These are phyloP conservation scores for Buddleja alternifolia DNA, from an alignment of 257 asterid species.

Conservation along the genomic window DNA sequence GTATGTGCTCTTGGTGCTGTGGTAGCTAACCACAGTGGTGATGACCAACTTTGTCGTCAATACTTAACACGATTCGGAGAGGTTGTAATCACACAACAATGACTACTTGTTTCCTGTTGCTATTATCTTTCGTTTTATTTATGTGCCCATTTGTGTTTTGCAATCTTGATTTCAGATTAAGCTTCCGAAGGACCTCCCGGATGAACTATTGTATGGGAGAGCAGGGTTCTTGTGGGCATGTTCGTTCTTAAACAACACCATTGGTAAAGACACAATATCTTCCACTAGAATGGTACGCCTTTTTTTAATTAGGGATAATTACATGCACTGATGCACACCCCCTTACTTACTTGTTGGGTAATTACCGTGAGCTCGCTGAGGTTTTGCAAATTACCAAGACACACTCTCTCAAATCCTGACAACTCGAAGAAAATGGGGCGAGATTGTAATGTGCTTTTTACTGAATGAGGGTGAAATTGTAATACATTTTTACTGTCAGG, in stretches of 20 bases:
- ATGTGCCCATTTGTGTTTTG: background rate
- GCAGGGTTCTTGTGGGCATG: constrained; percentile 88
- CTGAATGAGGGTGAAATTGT: too few species aligned
- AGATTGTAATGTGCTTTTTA: too few species aligned
- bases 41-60: constrained; percentile 50
- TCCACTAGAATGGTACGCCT: constrained; percentile 54
- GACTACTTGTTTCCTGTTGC: background rate
- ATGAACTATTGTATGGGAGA: constrained; percentile 73
- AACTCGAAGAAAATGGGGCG: too few species aligned
- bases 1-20: constrained; percentile 85
- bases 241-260: constrained; percentile 63
- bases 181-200: constrained; percentile 63
- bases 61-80: constrained; percentile 56
- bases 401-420: too few species aligned
- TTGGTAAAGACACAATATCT: constrained; percentile 59
- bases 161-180: constrained; percentile 47
- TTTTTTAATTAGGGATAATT: background rate
- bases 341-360: too few species aligned
- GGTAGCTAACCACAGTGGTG: constrained; percentile 60
- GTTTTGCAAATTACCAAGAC: too few species aligned
- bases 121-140: background rate
- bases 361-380: too few species aligned
- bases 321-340: too few species aligned
- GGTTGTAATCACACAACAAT: constrained; percentile 37
- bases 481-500: too few species aligned